Percentiles rank a stretch among this genome's conserved stretches.
Conservation (phyloP, 2,329 filamentous ascomycete species). For the Cryphonectria radicalis region DNA sequence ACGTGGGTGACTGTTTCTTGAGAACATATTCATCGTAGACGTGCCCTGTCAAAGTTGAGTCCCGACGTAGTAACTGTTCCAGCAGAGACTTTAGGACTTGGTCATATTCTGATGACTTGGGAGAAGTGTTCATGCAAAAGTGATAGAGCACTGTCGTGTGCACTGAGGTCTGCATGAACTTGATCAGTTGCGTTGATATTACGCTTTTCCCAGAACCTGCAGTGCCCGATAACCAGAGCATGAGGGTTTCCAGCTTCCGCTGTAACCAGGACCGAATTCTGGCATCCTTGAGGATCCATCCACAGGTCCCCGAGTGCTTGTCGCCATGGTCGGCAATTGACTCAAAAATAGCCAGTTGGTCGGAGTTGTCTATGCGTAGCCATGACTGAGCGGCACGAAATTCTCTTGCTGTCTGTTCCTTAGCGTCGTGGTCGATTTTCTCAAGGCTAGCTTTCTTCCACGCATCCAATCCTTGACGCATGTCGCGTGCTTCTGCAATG, state of each 20-base stretch:
- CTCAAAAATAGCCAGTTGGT: slow-evolving; percentile 39
- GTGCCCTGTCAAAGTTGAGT: slow-evolving; percentile 35
- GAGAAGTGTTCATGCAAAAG: slow-evolving; percentile 41
- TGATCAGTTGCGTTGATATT: slow-evolving; percentile 36
- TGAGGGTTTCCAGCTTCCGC: slow-evolving; percentile 28
- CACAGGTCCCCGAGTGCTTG: slow-evolving; percentile 39
- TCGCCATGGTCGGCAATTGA: slow-evolving; percentile 32
- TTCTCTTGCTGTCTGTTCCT: slow-evolving; percentile 34
- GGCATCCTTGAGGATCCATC: slow-evolving; percentile 40
- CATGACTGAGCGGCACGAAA: slow-evolving; percentile 35
- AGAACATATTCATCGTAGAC: slow-evolving; percentile 35
- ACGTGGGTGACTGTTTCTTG: slow-evolving; percentile 30
- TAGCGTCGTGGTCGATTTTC: slow-evolving; percentile 31
- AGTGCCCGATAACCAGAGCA: slow-evolving; percentile 41
- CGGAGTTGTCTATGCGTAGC: slow-evolving; percentile 39
- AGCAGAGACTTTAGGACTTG: slow-evolving; percentile 40
- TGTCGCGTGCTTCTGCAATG: slow-evolving; percentile 35
- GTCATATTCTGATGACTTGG: slow-evolving; percentile 40
- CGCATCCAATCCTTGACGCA: slow-evolving; percentile 33
- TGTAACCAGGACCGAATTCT: slow-evolving; percentile 37
- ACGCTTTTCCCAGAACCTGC: slow-evolving; percentile 45
- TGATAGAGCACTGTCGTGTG: slow-evolving; percentile 35
- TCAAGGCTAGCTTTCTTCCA: slow-evolving; percentile 35
- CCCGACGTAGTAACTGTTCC: slow-evolving; percentile 36
- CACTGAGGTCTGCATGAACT: slow-evolving; percentile 33